Conservation (phyloP, 257 asterid species). For the Solanum microdontum region DNA sequence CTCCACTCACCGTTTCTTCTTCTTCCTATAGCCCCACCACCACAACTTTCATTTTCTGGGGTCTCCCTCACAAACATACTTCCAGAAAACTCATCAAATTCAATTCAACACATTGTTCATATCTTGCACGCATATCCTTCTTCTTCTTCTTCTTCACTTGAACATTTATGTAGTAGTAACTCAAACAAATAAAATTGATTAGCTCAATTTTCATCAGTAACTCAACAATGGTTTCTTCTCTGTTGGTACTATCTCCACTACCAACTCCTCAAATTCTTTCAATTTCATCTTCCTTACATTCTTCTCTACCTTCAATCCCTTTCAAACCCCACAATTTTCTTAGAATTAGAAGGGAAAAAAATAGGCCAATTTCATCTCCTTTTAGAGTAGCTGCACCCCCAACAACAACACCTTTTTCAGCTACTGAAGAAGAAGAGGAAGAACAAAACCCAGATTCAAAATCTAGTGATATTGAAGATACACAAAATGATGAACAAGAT, state of each 20-base stretch:
- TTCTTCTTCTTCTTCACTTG: constrained; percentile 1
- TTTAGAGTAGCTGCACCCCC: constrained; percentile 58
- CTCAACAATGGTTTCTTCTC: neutral
- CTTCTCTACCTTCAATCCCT: constrained; percentile 10
- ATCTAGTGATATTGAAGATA: constrained; percentile 11
- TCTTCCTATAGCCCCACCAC: neutral
- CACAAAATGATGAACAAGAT: constrained; percentile 32
- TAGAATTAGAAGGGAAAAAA: constrained; percentile 1
- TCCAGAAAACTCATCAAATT: constrained; percentile 13
- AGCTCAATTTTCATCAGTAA: neutral
- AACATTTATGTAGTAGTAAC: neutral
- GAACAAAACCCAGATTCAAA: constrained; percentile 1
- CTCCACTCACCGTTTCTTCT: neutral
- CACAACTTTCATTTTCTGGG: neutral
- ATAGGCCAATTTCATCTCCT: constrained; percentile 9
- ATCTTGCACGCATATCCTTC: constrained; percentile 80
- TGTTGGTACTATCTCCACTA: neutral
- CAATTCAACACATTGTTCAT: constrained; percentile 7
- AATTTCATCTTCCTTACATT: neutral
- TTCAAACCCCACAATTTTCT: neutral
- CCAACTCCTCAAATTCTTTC: neutral
- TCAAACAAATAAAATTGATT: neutral
- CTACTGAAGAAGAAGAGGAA: neutral
- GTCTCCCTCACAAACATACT: neutral
- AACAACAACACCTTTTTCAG: constrained; percentile 20